Evolutionary conservation across 495 filamentous ascomycete species (phyloP), one percentile per base, ranked within the genome.

Genomic region (Daldinia decipiens): DNA sequence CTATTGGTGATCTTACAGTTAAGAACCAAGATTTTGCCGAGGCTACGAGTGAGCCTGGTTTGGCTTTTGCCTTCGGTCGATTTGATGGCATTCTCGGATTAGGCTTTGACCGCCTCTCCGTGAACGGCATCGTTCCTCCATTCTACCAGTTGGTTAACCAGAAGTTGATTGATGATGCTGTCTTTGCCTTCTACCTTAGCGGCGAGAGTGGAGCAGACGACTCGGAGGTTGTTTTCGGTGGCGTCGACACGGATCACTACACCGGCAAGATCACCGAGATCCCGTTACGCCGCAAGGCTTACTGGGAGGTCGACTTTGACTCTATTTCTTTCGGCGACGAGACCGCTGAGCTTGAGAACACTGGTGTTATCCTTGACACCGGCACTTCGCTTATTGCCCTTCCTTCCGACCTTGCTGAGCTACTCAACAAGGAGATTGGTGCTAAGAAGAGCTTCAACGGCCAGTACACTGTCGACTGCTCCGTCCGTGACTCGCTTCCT

Each of bases 221-320:
- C 77, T 97, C 94, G 9, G 95, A 93, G 81, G 95, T 90, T 39
- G 90, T 89, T 59, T 98, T 99, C 68, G 96, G 96, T 81, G 96
- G 96, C 76, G 84, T 98, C 62, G 89, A 98, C 81, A 83, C 93
- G 80, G 82, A 83, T 75, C 92, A 93, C 84, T 98, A 93, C 86
- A 90, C 86, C 32, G 96, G 96, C 72, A 90, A 98, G 81, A 85
- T 99, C 75, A 93, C 89, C 67, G 94, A 91, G 77, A 93, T 99
- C 70, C 95, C 95, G 54, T 88, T 99, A 69, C 90, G 95, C 78
- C 92, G 96, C 76, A 98, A 98, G 90, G 96, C 96, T 40, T 99
- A 99, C 87, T 99, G 96, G 96, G 96, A 99, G 86, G 95, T 98
- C 27, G 94, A 98, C 71, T 89, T 98, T 68, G 91, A 98, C 75